A percentile compares a stretch with the other conserved stretches of the same genome.
Evolutionary conservation across 805 yeast genomes (phyloP).

Genomic region (Ogataea methylovora): DNA sequence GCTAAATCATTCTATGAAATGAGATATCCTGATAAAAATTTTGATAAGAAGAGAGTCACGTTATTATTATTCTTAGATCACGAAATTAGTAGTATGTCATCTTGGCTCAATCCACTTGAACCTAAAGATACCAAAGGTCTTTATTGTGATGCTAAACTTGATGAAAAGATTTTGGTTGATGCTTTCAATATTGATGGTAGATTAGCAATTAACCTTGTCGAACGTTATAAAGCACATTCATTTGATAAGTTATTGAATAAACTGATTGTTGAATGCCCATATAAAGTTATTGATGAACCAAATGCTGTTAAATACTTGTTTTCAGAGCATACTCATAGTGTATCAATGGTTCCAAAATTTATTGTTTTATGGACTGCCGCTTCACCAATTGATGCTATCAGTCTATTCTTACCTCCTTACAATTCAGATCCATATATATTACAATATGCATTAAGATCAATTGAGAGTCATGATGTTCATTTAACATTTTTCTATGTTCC

Average conservation of each 20-base stretch:
- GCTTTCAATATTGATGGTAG: conserved; percentile 66
- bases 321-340: conserved; percentile 8
- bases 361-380: conserved; percentile 61
- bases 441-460: conserved; percentile 85
- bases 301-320: conserved; percentile 52
- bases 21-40: conserved; percentile 14
- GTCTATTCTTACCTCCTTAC: conserved; percentile 70
- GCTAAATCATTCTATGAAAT: conserved; percentile 24
- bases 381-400: conserved; percentile 80
- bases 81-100: conserved; percentile 63
- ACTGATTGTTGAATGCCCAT: conserved; percentile 49
- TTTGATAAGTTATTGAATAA: conserved; percentile 32
- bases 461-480: conserved; percentile 82
- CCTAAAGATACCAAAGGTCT: conserved; percentile 33
- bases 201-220: conserved; percentile 63
- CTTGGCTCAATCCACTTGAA: conserved; percentile 69
- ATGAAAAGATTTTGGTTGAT: conserved; percentile 35
- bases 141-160: conserved; percentile 26
- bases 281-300: conserved; percentile 46
- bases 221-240: conserved; percentile 40
- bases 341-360: neutral
- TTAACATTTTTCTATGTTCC: conserved; percentile 95
- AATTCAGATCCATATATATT: conserved; percentile 57
- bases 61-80: conserved; percentile 60
- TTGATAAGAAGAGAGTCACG: conserved; percentile 45